phyloP scores from a whole-genome alignment of 768 basidiomycete species.

The Nevesoporus exiguus region DNA sequence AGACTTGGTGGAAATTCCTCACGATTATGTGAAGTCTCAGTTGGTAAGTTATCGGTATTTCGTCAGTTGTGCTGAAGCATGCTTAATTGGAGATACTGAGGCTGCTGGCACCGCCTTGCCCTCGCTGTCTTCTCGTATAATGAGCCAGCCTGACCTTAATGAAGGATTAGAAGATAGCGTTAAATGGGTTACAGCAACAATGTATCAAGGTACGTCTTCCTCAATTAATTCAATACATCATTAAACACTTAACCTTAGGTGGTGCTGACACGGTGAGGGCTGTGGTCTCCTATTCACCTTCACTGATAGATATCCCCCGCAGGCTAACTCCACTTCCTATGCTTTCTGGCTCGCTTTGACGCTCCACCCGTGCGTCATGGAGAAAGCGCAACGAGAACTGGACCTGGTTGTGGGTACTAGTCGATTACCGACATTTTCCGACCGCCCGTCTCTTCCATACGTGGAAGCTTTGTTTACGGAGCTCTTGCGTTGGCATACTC shows the following conservation, averaged over 20 bases:
- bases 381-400: conserved; percentile 28
- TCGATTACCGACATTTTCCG: conserved; percentile 24
- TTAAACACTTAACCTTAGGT: conserved; percentile 6
- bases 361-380: conserved; percentile 24
- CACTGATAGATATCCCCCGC: not conserved
- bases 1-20: conserved; percentile 12
- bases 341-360: conserved; percentile 29
- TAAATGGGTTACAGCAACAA: conserved; percentile 16
- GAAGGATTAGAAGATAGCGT: conserved; percentile 17
- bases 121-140: conserved; percentile 14
- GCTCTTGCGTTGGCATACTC: conserved; percentile 20
- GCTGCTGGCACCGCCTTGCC: conserved; percentile 15
- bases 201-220: conserved; percentile 11
- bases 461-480: conserved; percentile 27
- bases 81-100: conserved; percentile 1
- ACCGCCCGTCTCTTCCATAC: conserved; percentile 27
- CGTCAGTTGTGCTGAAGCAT: not conserved
- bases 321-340: conserved; percentile 15
- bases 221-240: not conserved
- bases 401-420: conserved; percentile 25
- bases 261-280: conserved; percentile 26
- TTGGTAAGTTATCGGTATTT: conserved; percentile 5
- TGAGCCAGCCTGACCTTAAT: conserved; percentile 5
- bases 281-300: not conserved
- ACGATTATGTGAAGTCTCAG: conserved; percentile 14